Base-by-base conservation (phyloP, 1,284 basidiomycete genomes). In the Leucoagaricus sp. region DNA sequence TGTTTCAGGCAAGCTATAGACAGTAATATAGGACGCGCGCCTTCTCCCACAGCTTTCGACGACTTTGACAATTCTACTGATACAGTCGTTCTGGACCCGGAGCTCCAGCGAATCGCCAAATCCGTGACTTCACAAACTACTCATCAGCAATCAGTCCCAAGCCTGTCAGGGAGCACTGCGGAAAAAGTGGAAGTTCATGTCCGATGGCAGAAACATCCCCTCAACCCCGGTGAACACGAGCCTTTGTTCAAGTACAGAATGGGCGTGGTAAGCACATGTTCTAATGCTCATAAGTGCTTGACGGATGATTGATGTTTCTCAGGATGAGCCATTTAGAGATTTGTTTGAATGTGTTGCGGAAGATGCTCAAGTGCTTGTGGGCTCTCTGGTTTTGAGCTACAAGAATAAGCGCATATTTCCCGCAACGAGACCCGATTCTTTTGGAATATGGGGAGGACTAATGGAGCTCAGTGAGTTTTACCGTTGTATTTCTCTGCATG, bases 261-360 rank as follows among this genome's bases (percentile, higher is more conserved):
- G 62, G 79, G 79, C 61, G 74, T 84, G 65, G 88, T 89, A 59
- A n/a, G 77, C 69, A 8, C n/a, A 40, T 52, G 46, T 48, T 46
- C 25, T 23, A 51, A 57, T 12, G 41, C 13, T n/a, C 23, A 19
- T 19, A 31, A 40, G 25, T 38, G 15, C 49, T 31, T 56, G 36
- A 49, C 58, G 42, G 52, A 6, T 42, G 38, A 58, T 17, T 21
- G 46, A 40, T 9, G 23, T 2, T 47, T 12, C 28, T 5, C 58
- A 91, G 89, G 77, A 79, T 40, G 84, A 88, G 57, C 78, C 77
- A 40, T 87, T 91, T 63, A 76, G 77, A 25, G 72, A 76, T 0
- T 65, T 90, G 0, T 88, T 88, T 52, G 81, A 85, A 33, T 81
- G 78, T 42, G 70, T 81, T 2, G 87, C 89, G 6, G 85, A 89